These are phyloP conservation scores for Ogataea trehalophila DNA, from an alignment of 805 yeast species.

Conservation along the genomic window DNA sequence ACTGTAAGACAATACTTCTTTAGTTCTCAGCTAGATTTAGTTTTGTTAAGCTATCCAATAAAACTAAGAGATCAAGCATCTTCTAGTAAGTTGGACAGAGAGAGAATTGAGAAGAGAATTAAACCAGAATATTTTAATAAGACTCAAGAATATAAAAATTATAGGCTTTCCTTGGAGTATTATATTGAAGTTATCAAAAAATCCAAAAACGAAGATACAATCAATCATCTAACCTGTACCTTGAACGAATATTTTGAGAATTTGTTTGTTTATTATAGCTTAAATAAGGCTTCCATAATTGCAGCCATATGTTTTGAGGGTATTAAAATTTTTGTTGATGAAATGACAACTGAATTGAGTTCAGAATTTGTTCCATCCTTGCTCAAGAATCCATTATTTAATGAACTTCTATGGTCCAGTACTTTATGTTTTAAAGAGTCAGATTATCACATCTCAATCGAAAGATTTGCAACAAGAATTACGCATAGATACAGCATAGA, in stretches of 20 bases:
- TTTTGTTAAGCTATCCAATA: constrained; percentile 12
- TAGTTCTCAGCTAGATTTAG: constrained; percentile 11
- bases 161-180: constrained; percentile 7
- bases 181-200: constrained; percentile 9
- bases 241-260: constrained; percentile 11
- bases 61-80: constrained; percentile 6
- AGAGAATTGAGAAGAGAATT: constrained; percentile 9
- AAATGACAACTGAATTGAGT: background rate
- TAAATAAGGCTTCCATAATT: constrained; percentile 1
- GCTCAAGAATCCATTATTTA: constrained; percentile 6
- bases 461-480: constrained; percentile 14
- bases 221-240: constrained; percentile 6
- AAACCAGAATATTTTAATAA: constrained; percentile 11
- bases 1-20: constrained; percentile 6
- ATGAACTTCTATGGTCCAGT: constrained; percentile 16
- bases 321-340: constrained; percentile 8
- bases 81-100: constrained; percentile 9
- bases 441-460: constrained; percentile 10
- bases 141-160: constrained; percentile 10
- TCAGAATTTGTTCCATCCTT: constrained; percentile 3
- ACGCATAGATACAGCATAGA: constrained; percentile 16
- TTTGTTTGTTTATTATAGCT: constrained; percentile 6
- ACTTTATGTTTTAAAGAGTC: constrained; percentile 18
- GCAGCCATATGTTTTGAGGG: constrained; percentile 16
- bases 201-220: constrained; percentile 7